Percentiles rank a stretch among this genome's conserved stretches.
These are phyloP conservation scores for Micractinium sp. DNA, from an alignment of 139 green algal genomes.

Conservation along the genomic window DNA sequence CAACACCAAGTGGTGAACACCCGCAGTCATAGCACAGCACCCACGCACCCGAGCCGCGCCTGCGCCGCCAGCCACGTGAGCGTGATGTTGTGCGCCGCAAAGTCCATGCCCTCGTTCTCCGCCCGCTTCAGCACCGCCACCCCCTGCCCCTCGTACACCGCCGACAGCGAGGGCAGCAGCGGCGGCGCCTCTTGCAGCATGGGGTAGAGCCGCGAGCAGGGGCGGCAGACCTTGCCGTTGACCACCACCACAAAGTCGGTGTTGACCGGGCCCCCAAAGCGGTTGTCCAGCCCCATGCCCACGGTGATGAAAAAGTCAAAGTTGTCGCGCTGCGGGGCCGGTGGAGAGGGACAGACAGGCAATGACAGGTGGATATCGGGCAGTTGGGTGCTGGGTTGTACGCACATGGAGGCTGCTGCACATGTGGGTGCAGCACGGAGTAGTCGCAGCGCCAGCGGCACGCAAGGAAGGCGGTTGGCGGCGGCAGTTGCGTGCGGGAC, in stretches of 20 bases:
- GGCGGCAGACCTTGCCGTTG: constrained; percentile 61
- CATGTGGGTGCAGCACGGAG: neutral
- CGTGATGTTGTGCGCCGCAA: constrained; percentile 77
- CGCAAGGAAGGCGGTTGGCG: neutral
- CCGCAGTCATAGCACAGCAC: neutral
- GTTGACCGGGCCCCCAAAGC: constrained; percentile 3
- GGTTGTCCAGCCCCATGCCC: constrained; percentile 57
- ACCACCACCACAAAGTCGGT: constrained; percentile 62
- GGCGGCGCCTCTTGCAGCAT: constrained; percentile 41
- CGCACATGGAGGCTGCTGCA: neutral
- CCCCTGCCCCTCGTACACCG: neutral
- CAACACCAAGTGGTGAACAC: no score
- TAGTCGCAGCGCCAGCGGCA: neutral
- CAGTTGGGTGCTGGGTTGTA: neutral
- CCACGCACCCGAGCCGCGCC: constrained; percentile 20
- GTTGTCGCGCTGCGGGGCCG: constrained; percentile 50
- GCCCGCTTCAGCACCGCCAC: constrained; percentile 59
- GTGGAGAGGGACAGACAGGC: neutral
- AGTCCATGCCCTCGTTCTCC: constrained; percentile 84
- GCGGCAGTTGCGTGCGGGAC: neutral
- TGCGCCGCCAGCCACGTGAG: constrained; percentile 54
- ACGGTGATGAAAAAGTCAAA: constrained; percentile 73
- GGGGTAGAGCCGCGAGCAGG: constrained; percentile 58
- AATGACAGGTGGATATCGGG: neutral
- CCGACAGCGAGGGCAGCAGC: constrained; percentile 19